Evolutionary conservation across 176 grass and related monocot species (phyloP).

Genomic region (Pontederia paniculata): DNA sequence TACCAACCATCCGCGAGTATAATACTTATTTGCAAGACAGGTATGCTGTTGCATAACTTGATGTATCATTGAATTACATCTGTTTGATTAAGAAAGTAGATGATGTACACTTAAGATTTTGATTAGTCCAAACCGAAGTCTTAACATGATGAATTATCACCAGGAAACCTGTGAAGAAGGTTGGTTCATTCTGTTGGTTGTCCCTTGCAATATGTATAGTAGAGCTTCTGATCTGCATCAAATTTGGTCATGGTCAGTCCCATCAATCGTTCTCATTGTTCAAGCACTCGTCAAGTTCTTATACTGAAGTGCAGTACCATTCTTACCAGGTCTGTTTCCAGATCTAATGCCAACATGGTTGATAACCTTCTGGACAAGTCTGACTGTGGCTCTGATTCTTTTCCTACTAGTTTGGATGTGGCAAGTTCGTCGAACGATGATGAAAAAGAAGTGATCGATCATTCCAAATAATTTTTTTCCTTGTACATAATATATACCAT

Average conservation of each 20-base stretch:
- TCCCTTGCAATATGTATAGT: constrained; percentile 92
- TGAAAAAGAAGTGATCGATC: constrained; percentile 55
- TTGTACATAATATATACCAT: constrained; percentile 27
- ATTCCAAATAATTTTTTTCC: constrained; percentile 7
- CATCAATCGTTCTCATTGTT: constrained; percentile 1
- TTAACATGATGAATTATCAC: constrained; percentile 14
- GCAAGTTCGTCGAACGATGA: constrained; percentile 61
- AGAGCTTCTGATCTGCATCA: constrained; percentile 91
- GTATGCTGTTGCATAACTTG: constrained; percentile 23
- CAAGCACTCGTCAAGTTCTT: background rate
- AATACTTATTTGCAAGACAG: constrained; percentile 98
- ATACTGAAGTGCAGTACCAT: background rate
- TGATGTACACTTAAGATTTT: no score
- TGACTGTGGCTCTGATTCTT: constrained; percentile 27
- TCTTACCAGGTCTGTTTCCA: constrained; percentile 63
- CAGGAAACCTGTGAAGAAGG: constrained; percentile 91
- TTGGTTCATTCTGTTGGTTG: constrained; percentile 94
- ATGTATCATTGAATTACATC: background rate
- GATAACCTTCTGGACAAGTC: constrained; percentile 50
- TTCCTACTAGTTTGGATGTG: constrained; percentile 73
- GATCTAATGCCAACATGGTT: constrained; percentile 71
- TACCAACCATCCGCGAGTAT: constrained; percentile 91
- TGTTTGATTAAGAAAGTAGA: no score
- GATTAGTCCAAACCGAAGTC: no score
- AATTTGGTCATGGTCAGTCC: constrained; percentile 66